Conservation (phyloP, 2,329 filamentous ascomycete genomes). For the Diaporthe citriasiana region DNA sequence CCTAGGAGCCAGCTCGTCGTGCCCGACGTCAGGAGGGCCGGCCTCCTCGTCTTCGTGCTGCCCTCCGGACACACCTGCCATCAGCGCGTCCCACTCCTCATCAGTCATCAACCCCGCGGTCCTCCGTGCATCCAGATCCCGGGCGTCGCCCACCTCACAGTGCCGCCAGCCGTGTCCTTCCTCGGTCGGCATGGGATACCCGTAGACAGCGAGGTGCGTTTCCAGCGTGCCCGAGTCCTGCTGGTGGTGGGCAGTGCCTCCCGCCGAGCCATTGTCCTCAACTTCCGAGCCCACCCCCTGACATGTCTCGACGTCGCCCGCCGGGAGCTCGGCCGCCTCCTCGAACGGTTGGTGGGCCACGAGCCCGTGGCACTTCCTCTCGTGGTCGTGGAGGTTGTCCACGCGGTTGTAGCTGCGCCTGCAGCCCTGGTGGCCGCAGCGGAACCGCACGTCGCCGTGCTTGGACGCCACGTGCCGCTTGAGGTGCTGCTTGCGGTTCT, state of each 20-base stretch:
- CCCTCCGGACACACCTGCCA: constrained; percentile 17
- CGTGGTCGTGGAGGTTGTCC: constrained; percentile 32
- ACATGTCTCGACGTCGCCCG: neutral
- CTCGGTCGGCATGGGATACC: neutral
- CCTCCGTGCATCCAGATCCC: neutral
- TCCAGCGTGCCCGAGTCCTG: neutral
- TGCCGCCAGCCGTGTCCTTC: neutral
- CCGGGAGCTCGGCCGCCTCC: neutral
- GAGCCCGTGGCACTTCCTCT: constrained; percentile 1
- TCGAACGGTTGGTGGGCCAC: neutral
- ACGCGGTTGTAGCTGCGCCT: constrained; percentile 18
- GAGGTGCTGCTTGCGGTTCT: constrained; percentile 30
- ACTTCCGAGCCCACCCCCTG: no score
- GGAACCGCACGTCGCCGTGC: constrained; percentile 1
- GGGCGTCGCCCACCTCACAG: neutral
- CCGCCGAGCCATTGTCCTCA: no score
- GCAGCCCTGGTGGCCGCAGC: neutral
- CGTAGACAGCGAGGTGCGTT: neutral
- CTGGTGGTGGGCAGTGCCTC: neutral
- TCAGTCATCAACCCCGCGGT: neutral
- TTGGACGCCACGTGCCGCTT: constrained; percentile 10
- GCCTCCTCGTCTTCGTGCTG: neutral
- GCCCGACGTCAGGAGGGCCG: neutral
- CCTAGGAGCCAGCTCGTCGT: constrained; percentile 7
- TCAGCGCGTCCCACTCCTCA: neutral